These are phyloP conservation scores for Theileria orientalis DNA, from an alignment of 169 alveolate genomes.

Conservation along the genomic window DNA sequence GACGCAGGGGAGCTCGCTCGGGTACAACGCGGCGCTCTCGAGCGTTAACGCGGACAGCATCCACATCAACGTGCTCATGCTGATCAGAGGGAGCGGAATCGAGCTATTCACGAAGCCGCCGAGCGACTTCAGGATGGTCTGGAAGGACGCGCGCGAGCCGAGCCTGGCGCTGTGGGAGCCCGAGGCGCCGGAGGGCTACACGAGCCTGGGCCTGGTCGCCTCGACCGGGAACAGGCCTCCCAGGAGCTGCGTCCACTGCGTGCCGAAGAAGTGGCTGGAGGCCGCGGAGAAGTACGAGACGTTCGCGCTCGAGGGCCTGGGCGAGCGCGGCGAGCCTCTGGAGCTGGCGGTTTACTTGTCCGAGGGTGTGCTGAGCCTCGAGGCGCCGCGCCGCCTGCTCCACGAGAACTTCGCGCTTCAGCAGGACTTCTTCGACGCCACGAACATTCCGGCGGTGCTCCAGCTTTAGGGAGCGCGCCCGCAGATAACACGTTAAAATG, in stretches of 20 bases:
- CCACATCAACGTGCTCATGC: constrained; percentile 7
- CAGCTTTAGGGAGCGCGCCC: too few relatives aligned
- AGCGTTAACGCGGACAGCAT: background rate
- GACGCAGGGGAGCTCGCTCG: background rate
- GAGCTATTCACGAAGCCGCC: constrained; percentile 23
- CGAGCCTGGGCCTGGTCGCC: constrained; percentile 55
- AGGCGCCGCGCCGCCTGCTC: constrained; percentile 23
- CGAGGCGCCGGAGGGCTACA: constrained; percentile 51
- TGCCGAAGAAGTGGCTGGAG: constrained; percentile 56
- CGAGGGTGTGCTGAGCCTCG: constrained; percentile 31
- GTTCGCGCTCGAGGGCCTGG: constrained; percentile 43
- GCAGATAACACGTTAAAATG: too few relatives aligned
- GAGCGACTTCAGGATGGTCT: constrained; percentile 14
- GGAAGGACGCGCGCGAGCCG: constrained; percentile 52
- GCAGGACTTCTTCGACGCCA: constrained; percentile 42
- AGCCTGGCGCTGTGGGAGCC: constrained; percentile 50
- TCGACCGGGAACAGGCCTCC: constrained; percentile 41
- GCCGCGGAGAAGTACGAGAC: constrained; percentile 6
- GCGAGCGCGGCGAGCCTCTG: constrained; percentile 13
- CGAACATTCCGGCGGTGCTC: constrained; percentile 38
- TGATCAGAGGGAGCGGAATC: constrained; percentile 15
- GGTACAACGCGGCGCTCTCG: background rate
- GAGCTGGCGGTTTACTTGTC: constrained; percentile 25
- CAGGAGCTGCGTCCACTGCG: constrained; percentile 27
- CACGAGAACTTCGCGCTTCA: constrained; percentile 50